These are phyloP conservation scores for Sporothrix globosa DNA, from an alignment of 2,329 filamentous ascomycete species.

Conservation along the genomic window DNA sequence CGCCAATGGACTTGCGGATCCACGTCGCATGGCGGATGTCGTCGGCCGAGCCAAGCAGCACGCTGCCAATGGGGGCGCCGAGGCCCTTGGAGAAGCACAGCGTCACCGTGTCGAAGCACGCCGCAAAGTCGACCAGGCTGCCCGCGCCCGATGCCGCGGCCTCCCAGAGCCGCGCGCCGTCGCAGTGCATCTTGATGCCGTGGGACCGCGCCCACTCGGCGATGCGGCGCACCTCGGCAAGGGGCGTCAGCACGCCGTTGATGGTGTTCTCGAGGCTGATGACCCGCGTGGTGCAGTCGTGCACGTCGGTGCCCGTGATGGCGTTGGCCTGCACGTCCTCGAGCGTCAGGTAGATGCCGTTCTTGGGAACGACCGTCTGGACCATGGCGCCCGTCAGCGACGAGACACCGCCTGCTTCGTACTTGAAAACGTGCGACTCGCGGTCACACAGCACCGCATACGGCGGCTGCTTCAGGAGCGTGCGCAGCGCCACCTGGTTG, in stretches of 20 bases:
- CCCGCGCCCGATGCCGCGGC: constrained; percentile 51
- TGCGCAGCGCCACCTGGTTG: constrained; percentile 81
- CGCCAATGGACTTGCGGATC: constrained; percentile 79
- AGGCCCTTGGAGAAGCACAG: constrained; percentile 59
- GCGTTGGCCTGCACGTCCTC: constrained; percentile 72
- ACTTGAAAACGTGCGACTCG: constrained; percentile 74
- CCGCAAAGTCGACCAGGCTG: constrained; percentile 48
- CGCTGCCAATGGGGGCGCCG: constrained; percentile 56
- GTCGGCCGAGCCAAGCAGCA: constrained; percentile 50
- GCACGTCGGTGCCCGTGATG: constrained; percentile 69
- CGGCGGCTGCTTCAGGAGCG: constrained; percentile 77
- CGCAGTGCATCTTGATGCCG: constrained; percentile 53
- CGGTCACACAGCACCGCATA: constrained; percentile 79
- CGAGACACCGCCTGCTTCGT: constrained; percentile 62
- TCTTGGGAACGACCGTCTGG: constrained; percentile 67
- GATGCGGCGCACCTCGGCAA: constrained; percentile 71
- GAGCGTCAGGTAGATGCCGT: constrained; percentile 73
- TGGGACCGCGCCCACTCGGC: constrained; percentile 65
- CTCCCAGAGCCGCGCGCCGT: constrained; percentile 58
- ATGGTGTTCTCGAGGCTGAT: constrained; percentile 88
- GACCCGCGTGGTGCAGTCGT: constrained; percentile 77
- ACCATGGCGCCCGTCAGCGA: constrained; percentile 72
- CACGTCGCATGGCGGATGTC: constrained; percentile 71
- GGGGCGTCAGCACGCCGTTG: constrained; percentile 75
- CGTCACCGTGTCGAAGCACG: constrained; percentile 61